phyloP scores from a whole-genome alignment of 495 filamentous ascomycete species.

The Daldinia grandis region DNA sequence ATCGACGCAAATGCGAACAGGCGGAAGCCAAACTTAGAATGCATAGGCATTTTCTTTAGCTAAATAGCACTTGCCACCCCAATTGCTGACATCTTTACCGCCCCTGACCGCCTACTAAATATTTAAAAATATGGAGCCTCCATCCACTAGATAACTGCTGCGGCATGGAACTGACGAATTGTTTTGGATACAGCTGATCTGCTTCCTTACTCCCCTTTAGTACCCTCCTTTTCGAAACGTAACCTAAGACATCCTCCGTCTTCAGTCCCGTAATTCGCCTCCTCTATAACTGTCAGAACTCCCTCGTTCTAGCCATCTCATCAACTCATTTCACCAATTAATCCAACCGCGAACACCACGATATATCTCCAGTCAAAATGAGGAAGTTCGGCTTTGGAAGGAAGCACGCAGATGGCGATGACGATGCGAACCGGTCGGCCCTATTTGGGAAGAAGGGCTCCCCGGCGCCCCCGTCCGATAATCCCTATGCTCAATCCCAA shows the following conservation, averaged over 20 bases:
- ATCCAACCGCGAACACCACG: neutral
- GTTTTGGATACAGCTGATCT: conserved; percentile 14
- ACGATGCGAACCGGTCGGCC: conserved; percentile 65
- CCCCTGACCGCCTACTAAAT: conserved; percentile 31
- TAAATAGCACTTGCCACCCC: conserved; percentile 17
- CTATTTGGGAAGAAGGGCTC: conserved; percentile 74
- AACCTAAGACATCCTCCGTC: conserved; percentile 41
- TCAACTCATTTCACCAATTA: conserved; percentile 11
- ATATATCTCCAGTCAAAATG: conserved; percentile 54
- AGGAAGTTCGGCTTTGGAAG: conserved; percentile 71
- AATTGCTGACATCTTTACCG: conserved; percentile 26
- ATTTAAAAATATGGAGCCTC: conserved; percentile 2
- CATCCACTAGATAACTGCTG: conserved; percentile 31
- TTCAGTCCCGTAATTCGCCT: conserved; percentile 38
- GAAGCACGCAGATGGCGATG: conserved; percentile 66
- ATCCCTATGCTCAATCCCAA: conserved; percentile 75
- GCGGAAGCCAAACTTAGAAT: conserved; percentile 7
- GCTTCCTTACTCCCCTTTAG: conserved; percentile 11
- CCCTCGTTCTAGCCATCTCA: neutral
- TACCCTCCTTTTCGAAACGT: conserved; percentile 43
- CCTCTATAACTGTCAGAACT: conserved; percentile 22
- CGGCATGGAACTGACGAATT: conserved; percentile 40
- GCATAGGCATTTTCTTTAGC: neutral
- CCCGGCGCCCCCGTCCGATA: conserved; percentile 60
- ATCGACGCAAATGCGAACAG: conserved; percentile 5